Evolutionary conservation across 805 yeast species (phyloP), one percentile per base, ranked within the genome.

Genomic region (Suhomyces faveliae): DNA sequence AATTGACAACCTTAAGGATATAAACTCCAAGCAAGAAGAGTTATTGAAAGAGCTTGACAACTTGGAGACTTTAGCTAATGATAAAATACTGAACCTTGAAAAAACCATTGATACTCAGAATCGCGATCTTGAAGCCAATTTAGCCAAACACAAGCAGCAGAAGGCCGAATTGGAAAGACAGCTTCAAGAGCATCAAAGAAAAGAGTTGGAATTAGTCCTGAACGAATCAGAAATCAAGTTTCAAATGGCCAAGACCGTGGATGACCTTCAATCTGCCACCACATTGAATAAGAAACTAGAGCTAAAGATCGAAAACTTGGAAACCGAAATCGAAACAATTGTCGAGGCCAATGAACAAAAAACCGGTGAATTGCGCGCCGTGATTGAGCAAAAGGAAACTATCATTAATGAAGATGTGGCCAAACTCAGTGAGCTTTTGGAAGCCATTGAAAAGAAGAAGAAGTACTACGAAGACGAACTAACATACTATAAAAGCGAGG

Each of bases 401-500:
- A 63, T 62, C 6, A 64, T 68, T 9, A 54, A 57, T 22, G 71
- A 63, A 25, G 70, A 69, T 44, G 61, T 64, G 6, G 54, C 51
- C 35, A 65, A 63, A 43, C 48, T 70, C 52, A 60, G 54, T 30
- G 67, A 65, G 45, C 55, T 69, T n/a, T 62, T 63, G 22, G 59
- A 46, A 42, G 58, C 50, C 24, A 52, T 48, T 13, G 62, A 58
- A 35, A 42, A 47, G 20, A 53, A 55, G 39, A 46, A 51, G 29
- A 49, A 50, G 15, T 39, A 43, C 6, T 42, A 49, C 24, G 51
- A 52, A 15, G 56, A 51, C 20, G 53, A 49, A 27, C 47, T 54
- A 21, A 24, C 44, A 3, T 42, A 42, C 6, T 49, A 51, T 30
- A 47, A 51, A 35, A 46, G 49, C 8, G 47, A 57, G 39, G 41